Conservation (phyloP, 345 rosid species). For the Leavenworthia alabamica region DNA sequence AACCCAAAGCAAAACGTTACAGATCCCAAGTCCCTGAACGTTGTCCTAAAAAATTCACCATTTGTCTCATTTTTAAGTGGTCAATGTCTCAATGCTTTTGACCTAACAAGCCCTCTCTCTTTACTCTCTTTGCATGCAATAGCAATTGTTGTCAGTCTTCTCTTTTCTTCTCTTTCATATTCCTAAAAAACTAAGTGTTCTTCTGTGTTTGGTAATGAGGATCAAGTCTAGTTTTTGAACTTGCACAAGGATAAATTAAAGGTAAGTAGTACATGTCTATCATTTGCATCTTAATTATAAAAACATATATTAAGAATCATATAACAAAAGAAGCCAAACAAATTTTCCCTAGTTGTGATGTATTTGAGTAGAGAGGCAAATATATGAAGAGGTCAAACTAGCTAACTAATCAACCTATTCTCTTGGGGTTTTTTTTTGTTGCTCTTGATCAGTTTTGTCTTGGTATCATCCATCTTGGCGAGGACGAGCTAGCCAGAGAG, state of each 20-base stretch:
- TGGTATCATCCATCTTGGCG: constrained; percentile 53
- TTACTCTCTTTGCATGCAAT: constrained; percentile 24
- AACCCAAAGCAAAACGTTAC: constrained; percentile 30
- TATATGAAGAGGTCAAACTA: constrained; percentile 25
- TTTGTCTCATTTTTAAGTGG: constrained; percentile 23
- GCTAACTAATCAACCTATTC: constrained; percentile 35
- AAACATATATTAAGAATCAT: constrained; percentile 9
- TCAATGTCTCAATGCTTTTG: constrained; percentile 21
- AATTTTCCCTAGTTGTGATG: constrained; percentile 11
- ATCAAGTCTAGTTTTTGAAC: background rate
- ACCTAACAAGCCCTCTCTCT: constrained; percentile 22
- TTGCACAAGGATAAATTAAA: background rate
- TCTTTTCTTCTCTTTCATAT: background rate
- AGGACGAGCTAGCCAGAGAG: constrained; percentile 89
- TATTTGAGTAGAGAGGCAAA: constrained; percentile 9
- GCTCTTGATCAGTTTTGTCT: background rate
- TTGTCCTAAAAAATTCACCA: constrained; percentile 17
- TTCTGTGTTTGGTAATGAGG: background rate
- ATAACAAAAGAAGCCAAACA: constrained; percentile 22
- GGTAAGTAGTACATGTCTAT: constrained; percentile 18
- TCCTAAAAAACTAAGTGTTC: background rate
- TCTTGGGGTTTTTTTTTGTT: background rate
- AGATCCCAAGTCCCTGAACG: constrained; percentile 33
- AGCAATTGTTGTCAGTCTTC: constrained; percentile 8
- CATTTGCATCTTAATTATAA: background rate